Base-by-base conservation (phyloP, 164 flowering plant species). In the Vitis amurensis region DNA sequence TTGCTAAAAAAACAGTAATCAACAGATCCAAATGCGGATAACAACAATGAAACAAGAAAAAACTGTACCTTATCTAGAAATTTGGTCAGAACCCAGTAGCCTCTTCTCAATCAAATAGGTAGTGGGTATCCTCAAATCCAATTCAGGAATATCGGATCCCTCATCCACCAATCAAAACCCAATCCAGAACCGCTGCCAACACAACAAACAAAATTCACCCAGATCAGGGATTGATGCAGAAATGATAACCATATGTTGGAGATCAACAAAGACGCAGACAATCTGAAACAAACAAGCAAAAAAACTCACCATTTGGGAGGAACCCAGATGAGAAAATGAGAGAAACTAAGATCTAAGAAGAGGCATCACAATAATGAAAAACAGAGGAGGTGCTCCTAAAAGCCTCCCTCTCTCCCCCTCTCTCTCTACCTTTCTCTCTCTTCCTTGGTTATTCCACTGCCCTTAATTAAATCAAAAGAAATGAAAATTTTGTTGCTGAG, bases 291-390 rank as follows among this genome's bases (percentile, higher is more conserved):
- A 37, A 44, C 58, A 15, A 59, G 49, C 3, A 30, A 47, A 14
- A 59, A 68, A 66, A 61, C 51, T 72, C 51, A 78, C 80, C 83
- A 68, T 71, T 68, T 37, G 60, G 78, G 55, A 48, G 63, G 61
- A 65, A 77, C 72, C 72, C 68, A 78, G 76, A 81, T 70, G 79
- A 69, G 73, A 59, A 78, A 65, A 62, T 51, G 56, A 30, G 58
- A 73, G 68, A 69, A 79, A 66, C 74, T 79, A 82, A 84, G 87
- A 84, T 84, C 84, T 84, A 75, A 71, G 61, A 71, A 70, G 78
- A 67, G 64, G 68, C 66, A 74, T 31, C 61, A 58, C n/a, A 15
- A 60, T 31, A 73, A 62, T 68, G 68, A 55, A 71, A 79, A 81
- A 79, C 77, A 85, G 80, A 74, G 71, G 84, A 77, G 61, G 72